Evolutionary conservation across 2,329 filamentous ascomycete species (phyloP), one percentile per base, ranked within the genome.

Genomic region (Aspergillus uvarum): DNA sequence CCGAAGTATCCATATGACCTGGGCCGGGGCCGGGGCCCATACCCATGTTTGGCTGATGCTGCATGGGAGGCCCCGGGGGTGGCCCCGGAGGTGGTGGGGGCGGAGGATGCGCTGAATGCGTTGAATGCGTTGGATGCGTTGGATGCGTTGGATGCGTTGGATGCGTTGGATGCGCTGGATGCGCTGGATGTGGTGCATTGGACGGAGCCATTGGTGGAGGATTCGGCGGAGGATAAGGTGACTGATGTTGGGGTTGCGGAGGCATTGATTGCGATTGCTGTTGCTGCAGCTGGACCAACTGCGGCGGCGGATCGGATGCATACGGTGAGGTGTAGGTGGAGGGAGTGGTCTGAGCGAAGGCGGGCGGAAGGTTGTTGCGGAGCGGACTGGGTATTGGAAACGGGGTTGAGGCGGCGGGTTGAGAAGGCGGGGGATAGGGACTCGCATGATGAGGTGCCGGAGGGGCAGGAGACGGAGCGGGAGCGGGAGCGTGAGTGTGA

Each of bases 241-340:
- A 65, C 51, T 70, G 67, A 56, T 68, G 69, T 47, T 70, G 68
- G 8, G 63, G 63, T 35, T 51, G 62, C 48, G 62, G 65, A 49
- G 58, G 65, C 47, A 64, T 64, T 59, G 55, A 51, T 47, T 66
- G 69, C 38, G 64, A 58, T 51, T 69, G 67, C 35, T 72, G 73
- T 60, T 74, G 71, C 49, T 72, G 72, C 51, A 68, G 65, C 58
- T 73, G 74, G 52, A 69, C 63, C 19, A 68, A 64, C 53, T 72
- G 72, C 24, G 74, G 69, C 26, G 76, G 68, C 14, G 76, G 72
- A 49, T 74, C 71, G 58, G 72, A 72, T 51, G 75, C 72, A 62
- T 79, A 79, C 32, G 76, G 77, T 26, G 77, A 78, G 44, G 73
- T 74, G 58, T 79, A 79, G 8, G 73, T 74, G 48, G 75, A 70